Conservation (phyloP, 2,329 filamentous ascomycete genomes). For the Microsporum canis region DNA sequence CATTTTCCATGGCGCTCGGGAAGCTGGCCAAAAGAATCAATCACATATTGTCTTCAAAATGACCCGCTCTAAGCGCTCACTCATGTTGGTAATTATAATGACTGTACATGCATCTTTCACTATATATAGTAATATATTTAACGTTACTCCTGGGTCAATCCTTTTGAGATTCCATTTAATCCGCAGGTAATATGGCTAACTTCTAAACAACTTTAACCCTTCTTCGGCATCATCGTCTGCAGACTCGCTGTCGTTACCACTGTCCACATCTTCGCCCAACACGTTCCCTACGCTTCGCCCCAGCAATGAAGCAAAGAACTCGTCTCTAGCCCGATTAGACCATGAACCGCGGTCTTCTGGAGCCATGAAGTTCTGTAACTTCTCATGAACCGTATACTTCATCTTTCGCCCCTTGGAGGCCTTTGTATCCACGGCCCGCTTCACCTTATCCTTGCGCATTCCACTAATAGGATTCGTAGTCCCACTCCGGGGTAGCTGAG, state of each 20-base stretch:
- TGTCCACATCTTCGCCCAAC: conserved; percentile 47
- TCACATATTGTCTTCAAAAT: background rate
- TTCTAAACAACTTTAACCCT: conserved; percentile 27
- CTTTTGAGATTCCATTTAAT: background rate
- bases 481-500: conserved; percentile 28
- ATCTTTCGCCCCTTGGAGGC: conserved; percentile 92
- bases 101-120: background rate
- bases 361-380: conserved; percentile 96
- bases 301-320: conserved; percentile 63
- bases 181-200: conserved; percentile 1
- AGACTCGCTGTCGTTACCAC: conserved; percentile 8
- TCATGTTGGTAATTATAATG: conserved; percentile 4
- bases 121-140: background rate
- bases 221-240: conserved; percentile 18
- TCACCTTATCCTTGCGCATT: conserved; percentile 51
- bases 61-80: conserved; percentile 3
- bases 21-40: background rate
- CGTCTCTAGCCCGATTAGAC: conserved; percentile 68
- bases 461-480: conserved; percentile 30
- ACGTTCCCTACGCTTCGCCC: conserved; percentile 52
- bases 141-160: background rate
- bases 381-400: conserved; percentile 90
- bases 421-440: conserved; percentile 78
- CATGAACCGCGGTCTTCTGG: conserved; percentile 70
- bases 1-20: background rate